Evolutionary conservation across 148 eudicot species (phyloP).

Genomic region (Arbutus unedo): DNA sequence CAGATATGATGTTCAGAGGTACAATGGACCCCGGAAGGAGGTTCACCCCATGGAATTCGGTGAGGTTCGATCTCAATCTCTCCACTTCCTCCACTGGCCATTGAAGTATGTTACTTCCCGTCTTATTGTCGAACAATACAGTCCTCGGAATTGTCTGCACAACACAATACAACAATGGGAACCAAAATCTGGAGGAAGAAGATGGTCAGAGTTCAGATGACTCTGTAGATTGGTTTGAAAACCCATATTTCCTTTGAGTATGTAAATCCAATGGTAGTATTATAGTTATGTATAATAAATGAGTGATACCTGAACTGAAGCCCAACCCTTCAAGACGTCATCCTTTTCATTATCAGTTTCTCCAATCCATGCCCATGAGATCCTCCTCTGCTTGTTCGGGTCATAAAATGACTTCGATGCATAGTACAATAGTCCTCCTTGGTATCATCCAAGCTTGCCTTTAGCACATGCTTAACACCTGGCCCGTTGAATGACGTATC

Average conservation of each 20-base stretch:
- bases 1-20: slow-evolving; percentile 53
- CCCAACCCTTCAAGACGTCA: slow-evolving; percentile 81
- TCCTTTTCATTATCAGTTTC: slow-evolving; percentile 64
- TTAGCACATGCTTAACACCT: slow-evolving; percentile 66
- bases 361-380: slow-evolving; percentile 86
- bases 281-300: neutral
- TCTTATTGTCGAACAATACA: slow-evolving; percentile 64
- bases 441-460: slow-evolving; percentile 70
- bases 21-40: slow-evolving; percentile 62
- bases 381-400: slow-evolving; percentile 57
- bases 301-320: slow-evolving; percentile 64
- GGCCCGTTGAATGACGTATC: slow-evolving; percentile 70
- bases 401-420: slow-evolving; percentile 93
- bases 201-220: too few species aligned
- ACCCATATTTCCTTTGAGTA: too few species aligned
- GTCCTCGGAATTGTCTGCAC: slow-evolving; percentile 71
- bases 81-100: slow-evolving; percentile 83
- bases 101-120: slow-evolving; percentile 68
- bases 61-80: slow-evolving; percentile 42
- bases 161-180: neutral
- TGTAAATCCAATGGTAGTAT: neutral
- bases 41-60: slow-evolving; percentile 27
- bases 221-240: too few species aligned
- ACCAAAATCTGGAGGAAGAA: too few species aligned
- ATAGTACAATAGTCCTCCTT: slow-evolving; percentile 68